Evolutionary conservation across 1,284 basidiomycete species (phyloP), one percentile per base, ranked within the genome.

Genomic region (Malassezia brasiliensis): DNA sequence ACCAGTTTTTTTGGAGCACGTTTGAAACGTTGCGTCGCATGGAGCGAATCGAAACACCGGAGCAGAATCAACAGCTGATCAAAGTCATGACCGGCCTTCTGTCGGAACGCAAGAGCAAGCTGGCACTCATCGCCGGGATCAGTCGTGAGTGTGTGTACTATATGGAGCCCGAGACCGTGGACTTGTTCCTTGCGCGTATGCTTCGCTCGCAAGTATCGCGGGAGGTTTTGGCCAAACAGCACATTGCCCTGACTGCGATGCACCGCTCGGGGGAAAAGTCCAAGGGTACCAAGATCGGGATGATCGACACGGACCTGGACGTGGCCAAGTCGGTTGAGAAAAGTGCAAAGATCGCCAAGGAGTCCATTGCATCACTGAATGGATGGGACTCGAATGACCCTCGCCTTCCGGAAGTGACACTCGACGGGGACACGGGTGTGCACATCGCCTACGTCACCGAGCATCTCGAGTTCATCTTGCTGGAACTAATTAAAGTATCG

Each of bases 121-220:
- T 65, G 2, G 63, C 58, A 10, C 51, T 68, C 19, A 65, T 62
- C 1, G 62, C 72, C 31, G 75, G 76, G 25, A 70, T 77, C 32
- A 71, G 73, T 36, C 44, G 46, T 12, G 76, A 77, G 53, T 62
- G 65, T 8, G 83, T 86, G 0, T 88, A 87, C 15, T 83, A 86
- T 69, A 80, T 93, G 11, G 78, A 82, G 0, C 83, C 88, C 0
- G 85, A 88, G 52, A 80, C 82, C 50, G 79, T 93, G 14, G 89
- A 93, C 73, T 80, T 85, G 8, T 90, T 91, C 74, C 88, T 91
- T 85, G 82, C 83, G 20, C 82, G 88, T 25, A 93, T 93, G 90
- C 80, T 93, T 9, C 81, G 88, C 42, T 90, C 88, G 3, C 81
- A 90, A 50, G 90, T 93, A 71, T 90, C 88, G 9, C 81, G 89